These are phyloP conservation scores for Plectosphaerella cucumerina DNA, from an alignment of 2,329 filamentous ascomycete genomes.

Conservation along the genomic window DNA sequence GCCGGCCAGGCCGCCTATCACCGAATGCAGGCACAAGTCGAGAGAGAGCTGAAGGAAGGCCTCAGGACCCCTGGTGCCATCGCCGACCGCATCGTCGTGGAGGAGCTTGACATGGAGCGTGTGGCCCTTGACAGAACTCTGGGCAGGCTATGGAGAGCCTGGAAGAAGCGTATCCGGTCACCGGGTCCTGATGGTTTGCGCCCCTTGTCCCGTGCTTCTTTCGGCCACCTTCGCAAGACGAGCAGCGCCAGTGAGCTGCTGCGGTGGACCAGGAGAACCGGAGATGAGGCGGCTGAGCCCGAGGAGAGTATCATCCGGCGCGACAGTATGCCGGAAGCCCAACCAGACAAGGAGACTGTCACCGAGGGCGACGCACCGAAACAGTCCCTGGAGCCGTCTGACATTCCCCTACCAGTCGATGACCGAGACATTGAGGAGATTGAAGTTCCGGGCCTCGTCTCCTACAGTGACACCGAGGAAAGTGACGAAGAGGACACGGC, in stretches of 20 bases:
- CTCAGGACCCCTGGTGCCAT: slow-evolving; percentile 40
- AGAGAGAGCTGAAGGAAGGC: slow-evolving; percentile 55
- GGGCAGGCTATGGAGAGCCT: slow-evolving; percentile 87
- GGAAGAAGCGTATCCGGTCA: slow-evolving; percentile 79
- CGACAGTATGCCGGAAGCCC: background rate
- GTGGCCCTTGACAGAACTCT: slow-evolving; percentile 85
- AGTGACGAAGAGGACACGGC: slow-evolving; percentile 33
- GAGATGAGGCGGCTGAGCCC: slow-evolving; percentile 4
- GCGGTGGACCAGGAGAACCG: slow-evolving; percentile 19
- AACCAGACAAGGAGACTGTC: background rate
- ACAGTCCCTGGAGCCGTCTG: slow-evolving; percentile 44
- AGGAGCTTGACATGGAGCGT: slow-evolving; percentile 89
- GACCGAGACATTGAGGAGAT: slow-evolving; percentile 74
- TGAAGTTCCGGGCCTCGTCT: slow-evolving; percentile 66
- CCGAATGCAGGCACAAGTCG: slow-evolving; percentile 54
- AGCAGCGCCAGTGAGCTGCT: slow-evolving; percentile 28
- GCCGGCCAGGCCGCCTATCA: slow-evolving; percentile 80
- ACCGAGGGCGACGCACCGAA: slow-evolving; percentile 23
- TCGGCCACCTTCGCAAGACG: slow-evolving; percentile 30
- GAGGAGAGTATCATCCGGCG: slow-evolving; percentile 1
- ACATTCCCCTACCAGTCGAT: slow-evolving; percentile 64
- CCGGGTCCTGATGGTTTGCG: slow-evolving; percentile 44
- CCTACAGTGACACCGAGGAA: slow-evolving; percentile 59
- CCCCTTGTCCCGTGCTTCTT: slow-evolving; percentile 45
- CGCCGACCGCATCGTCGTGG: slow-evolving; percentile 70